Conservation (phyloP, 495 filamentous ascomycete species). For the Evansstolkia leycettana region DNA sequence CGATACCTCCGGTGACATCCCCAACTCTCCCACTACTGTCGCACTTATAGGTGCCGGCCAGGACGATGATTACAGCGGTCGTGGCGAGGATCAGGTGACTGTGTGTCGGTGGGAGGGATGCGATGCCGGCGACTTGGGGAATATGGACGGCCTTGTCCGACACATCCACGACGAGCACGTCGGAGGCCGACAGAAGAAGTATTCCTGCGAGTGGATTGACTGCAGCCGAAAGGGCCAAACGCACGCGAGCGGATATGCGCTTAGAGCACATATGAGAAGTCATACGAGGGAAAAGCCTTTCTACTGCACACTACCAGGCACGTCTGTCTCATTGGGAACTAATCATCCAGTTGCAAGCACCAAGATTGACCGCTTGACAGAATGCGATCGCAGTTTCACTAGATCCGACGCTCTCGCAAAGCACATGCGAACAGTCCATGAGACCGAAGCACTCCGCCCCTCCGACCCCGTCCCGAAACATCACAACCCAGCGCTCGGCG, state of each 20-base stretch:
- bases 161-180: constrained; percentile 94
- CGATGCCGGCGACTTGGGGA: constrained; percentile 61
- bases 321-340: constrained; percentile 4
- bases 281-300: constrained; percentile 98
- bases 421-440: constrained; percentile 97
- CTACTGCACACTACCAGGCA: constrained; percentile 88
- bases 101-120: constrained; percentile 86
- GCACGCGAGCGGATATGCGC: constrained; percentile 88
- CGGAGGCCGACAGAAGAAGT: constrained; percentile 68
- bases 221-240: constrained; percentile 76
- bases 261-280: constrained; percentile 93
- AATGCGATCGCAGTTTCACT: constrained; percentile 96
- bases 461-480: constrained; percentile 78
- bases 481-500: constrained; percentile 37
- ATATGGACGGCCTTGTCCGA: constrained; percentile 88
- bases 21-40: constrained; percentile 30
- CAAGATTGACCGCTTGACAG: constrained; percentile 26
- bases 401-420: constrained; percentile 94
- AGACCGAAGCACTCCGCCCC: constrained; percentile 82
- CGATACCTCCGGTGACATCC: constrained; percentile 75
- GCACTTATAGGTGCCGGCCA: constrained; percentile 41
- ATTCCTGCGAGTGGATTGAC: constrained; percentile 90
- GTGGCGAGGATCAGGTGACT: constrained; percentile 70
- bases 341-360: not conserved
- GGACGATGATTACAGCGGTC: constrained; percentile 69